These are phyloP conservation scores for Neurospora sp. DNA, from an alignment of 495 filamentous ascomycete genomes.

Conservation along the genomic window DNA sequence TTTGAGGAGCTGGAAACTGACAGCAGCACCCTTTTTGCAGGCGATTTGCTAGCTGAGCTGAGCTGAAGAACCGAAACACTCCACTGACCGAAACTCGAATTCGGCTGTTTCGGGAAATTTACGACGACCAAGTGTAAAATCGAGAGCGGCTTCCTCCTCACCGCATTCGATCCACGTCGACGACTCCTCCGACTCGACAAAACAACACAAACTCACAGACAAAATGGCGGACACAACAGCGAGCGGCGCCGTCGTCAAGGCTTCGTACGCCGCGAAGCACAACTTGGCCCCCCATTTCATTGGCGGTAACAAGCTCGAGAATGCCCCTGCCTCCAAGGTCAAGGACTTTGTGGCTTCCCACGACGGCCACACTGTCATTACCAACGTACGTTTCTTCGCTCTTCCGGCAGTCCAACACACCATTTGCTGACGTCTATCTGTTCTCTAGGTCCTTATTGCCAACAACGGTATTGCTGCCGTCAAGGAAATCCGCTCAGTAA, in stretches of 20 bases:
- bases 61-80: background rate
- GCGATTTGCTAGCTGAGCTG: background rate
- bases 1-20: background rate
- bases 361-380: conserved; percentile 95
- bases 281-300: conserved; percentile 87
- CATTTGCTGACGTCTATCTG: background rate
- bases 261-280: conserved; percentile 62
- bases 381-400: conserved; percentile 55
- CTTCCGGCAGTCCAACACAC: no score
- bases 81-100: conserved; percentile 1
- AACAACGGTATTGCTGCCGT: conserved; percentile 99
- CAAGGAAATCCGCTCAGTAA: conserved; percentile 95
- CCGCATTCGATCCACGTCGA: background rate
- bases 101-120: background rate
- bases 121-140: background rate
- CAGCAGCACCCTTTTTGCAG: background rate
- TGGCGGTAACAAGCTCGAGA: conserved; percentile 77
- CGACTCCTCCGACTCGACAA: background rate
- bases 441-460: conserved; percentile 80
- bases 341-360: conserved; percentile 89
- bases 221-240: conserved; percentile 39
- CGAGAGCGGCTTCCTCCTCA: conserved; percentile 1
- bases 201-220: conserved; percentile 5
- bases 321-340: conserved; percentile 66
- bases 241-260: conserved; percentile 31